These are phyloP conservation scores for Aspergillus felis DNA, from an alignment of 2,329 filamentous ascomycete species.

Conservation along the genomic window DNA sequence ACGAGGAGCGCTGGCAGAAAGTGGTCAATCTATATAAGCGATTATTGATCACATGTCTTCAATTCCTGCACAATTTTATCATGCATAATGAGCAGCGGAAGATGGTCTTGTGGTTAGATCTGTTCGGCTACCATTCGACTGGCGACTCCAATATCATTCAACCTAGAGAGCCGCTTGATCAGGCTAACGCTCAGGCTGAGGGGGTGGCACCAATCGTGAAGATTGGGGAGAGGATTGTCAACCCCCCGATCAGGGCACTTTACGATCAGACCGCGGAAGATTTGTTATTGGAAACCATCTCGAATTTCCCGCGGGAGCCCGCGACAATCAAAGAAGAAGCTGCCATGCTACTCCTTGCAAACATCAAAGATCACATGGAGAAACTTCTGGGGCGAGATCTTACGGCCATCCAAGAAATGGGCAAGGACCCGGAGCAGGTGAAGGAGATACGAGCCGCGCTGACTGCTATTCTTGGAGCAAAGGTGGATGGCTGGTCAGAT, in stretches of 20 bases:
- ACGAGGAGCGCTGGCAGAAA: conserved; percentile 63
- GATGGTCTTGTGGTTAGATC: conserved; percentile 61
- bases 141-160: conserved; percentile 44
- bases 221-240: conserved; percentile 40
- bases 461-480: conserved; percentile 41
- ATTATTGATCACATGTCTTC: conserved; percentile 61
- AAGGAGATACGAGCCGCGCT: conserved; percentile 43
- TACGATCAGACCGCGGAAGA: conserved; percentile 45
- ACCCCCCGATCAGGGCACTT: conserved; percentile 38
- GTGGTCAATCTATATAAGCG: conserved; percentile 64
- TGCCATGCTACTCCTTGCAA: conserved; percentile 45
- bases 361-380: conserved; percentile 49
- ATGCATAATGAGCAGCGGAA: conserved; percentile 64
- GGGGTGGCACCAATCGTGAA: conserved; percentile 42
- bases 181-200: conserved; percentile 30
- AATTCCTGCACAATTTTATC: conserved; percentile 63
- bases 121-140: conserved; percentile 57
- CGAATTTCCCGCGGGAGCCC: conserved; percentile 41
- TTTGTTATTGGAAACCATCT: conserved; percentile 41
- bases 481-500: conserved; percentile 44
- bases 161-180: conserved; percentile 40
- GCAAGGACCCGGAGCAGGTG: conserved; percentile 42
- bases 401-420: conserved; percentile 44
- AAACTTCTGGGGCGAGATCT: conserved; percentile 42
- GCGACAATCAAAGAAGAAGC: conserved; percentile 45